These are phyloP conservation scores for Ampelomyces quisqualis DNA, from an alignment of 2,329 filamentous ascomycete genomes.

Conservation along the genomic window DNA sequence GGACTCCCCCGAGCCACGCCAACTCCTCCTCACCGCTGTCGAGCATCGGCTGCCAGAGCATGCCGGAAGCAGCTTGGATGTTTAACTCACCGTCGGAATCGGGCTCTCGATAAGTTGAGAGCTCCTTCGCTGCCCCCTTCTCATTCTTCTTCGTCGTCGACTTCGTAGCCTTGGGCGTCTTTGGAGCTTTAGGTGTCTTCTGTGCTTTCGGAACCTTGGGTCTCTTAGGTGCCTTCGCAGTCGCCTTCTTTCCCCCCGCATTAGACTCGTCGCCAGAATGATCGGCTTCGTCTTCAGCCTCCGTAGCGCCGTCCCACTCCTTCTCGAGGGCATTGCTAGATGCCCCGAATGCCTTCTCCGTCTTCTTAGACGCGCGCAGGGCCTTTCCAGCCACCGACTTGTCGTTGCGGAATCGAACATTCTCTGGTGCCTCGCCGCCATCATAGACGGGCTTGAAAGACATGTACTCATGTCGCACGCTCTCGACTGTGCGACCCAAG, in stretches of 20 bases:
- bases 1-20: conserved; percentile 3
- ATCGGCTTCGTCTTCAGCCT: background rate
- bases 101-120: too few species aligned
- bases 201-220: background rate
- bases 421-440: conserved; percentile 11
- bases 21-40: conserved; percentile 4
- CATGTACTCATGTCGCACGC: conserved; percentile 28
- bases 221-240: background rate
- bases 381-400: conserved; percentile 7
- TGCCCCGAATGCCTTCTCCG: conserved; percentile 7
- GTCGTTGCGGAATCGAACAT: conserved; percentile 8
- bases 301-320: conserved; percentile 3
- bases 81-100: conserved; percentile 1
- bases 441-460: conserved; percentile 26
- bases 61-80: background rate
- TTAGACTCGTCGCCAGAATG: background rate
- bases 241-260: background rate
- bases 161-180: background rate
- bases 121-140: background rate
- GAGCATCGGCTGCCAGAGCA: conserved; percentile 2
- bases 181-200: background rate
- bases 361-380: conserved; percentile 1
- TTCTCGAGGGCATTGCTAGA: conserved; percentile 7
- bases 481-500: conserved; percentile 29
- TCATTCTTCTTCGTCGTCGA: background rate